Evolutionary conservation across 2,329 filamentous ascomycete species (phyloP), one percentile per base, ranked within the genome.

Genomic region (Penicillium oxalicum): DNA sequence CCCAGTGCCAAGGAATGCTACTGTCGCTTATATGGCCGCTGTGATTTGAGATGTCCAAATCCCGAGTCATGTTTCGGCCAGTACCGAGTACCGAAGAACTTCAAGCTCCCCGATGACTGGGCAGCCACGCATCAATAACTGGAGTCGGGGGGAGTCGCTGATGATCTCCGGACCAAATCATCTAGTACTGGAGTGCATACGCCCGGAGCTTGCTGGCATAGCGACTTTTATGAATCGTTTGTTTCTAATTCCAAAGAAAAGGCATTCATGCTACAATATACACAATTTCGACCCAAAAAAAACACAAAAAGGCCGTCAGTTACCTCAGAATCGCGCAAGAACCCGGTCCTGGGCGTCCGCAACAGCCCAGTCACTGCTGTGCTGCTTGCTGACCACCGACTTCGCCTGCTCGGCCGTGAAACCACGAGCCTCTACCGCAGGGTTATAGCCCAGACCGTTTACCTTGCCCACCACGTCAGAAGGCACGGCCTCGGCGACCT

Each of bases 361-460:
- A 72, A 95, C 61, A 41, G 91, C 91, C 84, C 86, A 95, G 18
- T 82, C 82, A 63, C 79, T 85, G 40, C 68, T 69, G 60, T 76
- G 79, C 70, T 79, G 85, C 75, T 85, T 89, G 64, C 86, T 84
- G 59, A 89, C 81, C 24, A 82, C 79, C 36, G 72, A 73, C 52
- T 84, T 85, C 11, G 77, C 79, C 74, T 96, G 89, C 56, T 77
- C 82, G 52, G 79, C 79, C 0, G 90, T 95, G 69, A 95, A 94
- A 1, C 90, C 91, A 75, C 85, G 90, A 11, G 91, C 91, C 70
- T 87, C 84, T 4, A 90, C 84, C 3, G 91, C 91, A 18, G 91
- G 91, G 68, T 97, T 97, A 63, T 97, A 97, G 0, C 89, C 91
- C 18, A 95, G 71, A 42, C 80, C 79, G 47, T 79, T 90, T 51